These are phyloP conservation scores for Bolboschoenus planiculmis DNA, from an alignment of 176 grass and related monocot species.

Conservation along the genomic window DNA sequence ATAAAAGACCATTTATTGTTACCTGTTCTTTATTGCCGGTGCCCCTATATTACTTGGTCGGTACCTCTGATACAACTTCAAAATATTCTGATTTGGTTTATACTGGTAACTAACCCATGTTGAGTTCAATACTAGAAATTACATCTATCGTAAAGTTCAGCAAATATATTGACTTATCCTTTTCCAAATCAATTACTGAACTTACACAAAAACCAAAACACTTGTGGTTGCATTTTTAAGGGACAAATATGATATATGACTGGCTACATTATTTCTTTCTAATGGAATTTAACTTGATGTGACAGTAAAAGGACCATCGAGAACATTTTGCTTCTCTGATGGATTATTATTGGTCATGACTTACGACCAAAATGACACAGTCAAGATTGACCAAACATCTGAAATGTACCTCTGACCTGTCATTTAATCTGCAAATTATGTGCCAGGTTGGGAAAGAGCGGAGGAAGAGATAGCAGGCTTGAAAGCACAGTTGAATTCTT, in stretches of 20 bases:
- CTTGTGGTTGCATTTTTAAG: not conserved
- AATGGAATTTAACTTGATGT: not conserved
- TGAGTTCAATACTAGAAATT: not conserved
- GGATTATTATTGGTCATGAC: not conserved
- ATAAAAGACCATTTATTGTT: not conserved
- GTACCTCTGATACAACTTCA: not conserved
- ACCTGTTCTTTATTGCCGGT: not conserved
- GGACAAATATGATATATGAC: not conserved
- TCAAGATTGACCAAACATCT: not conserved
- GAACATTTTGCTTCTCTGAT: not conserved
- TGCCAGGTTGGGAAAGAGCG: conserved; percentile 75
- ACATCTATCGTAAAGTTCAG: not conserved
- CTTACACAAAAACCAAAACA: not conserved
- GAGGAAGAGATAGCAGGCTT: conserved; percentile 58
- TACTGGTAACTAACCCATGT: not conserved
- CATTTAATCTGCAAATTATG: conserved; percentile 1
- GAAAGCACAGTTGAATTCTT: conserved; percentile 53
- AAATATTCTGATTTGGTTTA: not conserved
- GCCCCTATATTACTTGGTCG: not conserved
- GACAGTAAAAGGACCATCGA: not conserved
- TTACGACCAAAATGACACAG: not conserved
- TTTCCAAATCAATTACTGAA: not conserved
- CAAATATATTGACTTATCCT: not conserved
- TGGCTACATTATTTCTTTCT: not conserved
- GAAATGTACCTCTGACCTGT: not conserved